Percentiles rank a stretch among this genome's conserved stretches.
phyloP scores from a whole-genome alignment of 768 basidiomycete genomes.

The Suillus variegatus region DNA sequence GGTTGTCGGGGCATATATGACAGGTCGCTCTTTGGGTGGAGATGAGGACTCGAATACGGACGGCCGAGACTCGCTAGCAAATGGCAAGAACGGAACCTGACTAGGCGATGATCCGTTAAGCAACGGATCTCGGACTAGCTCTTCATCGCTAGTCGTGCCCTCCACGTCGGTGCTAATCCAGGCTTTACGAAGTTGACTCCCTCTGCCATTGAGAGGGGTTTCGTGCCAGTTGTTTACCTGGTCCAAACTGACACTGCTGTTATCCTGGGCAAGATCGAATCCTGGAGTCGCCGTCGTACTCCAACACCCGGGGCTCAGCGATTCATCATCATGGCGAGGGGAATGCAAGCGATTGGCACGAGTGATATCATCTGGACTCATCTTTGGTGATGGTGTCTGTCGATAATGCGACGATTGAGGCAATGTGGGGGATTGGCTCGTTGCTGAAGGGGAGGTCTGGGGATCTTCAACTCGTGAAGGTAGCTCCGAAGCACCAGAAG shows the following conservation, averaged over 20 bases:
- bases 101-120: constrained; percentile 13
- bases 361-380: constrained; percentile 30
- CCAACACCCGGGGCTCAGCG: constrained; percentile 61
- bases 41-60: constrained; percentile 19
- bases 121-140: constrained; percentile 21
- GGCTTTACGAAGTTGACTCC: constrained; percentile 26
- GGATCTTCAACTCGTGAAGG: constrained; percentile 26
- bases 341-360: constrained; percentile 31
- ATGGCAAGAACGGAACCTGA: constrained; percentile 22
- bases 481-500: constrained; percentile 13
- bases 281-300: constrained; percentile 80
- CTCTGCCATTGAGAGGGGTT: constrained; percentile 28
- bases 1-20: constrained; percentile 14
- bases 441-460: constrained; percentile 24
- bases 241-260: constrained; percentile 19
- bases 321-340: constrained; percentile 30
- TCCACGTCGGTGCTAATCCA: constrained; percentile 50
- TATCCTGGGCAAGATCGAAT: constrained; percentile 28
- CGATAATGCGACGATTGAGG: constrained; percentile 21
- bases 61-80: constrained; percentile 5
- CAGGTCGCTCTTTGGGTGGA: constrained; percentile 5
- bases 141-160: constrained; percentile 27
- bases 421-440: constrained; percentile 24
- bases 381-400: constrained; percentile 32
- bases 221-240: constrained; percentile 30